A percentile compares a stretch with the other conserved stretches of the same genome.
Evolutionary conservation across 352 stramenopile genomes (phyloP).

Genomic region (Globisporangium parvum): DNA sequence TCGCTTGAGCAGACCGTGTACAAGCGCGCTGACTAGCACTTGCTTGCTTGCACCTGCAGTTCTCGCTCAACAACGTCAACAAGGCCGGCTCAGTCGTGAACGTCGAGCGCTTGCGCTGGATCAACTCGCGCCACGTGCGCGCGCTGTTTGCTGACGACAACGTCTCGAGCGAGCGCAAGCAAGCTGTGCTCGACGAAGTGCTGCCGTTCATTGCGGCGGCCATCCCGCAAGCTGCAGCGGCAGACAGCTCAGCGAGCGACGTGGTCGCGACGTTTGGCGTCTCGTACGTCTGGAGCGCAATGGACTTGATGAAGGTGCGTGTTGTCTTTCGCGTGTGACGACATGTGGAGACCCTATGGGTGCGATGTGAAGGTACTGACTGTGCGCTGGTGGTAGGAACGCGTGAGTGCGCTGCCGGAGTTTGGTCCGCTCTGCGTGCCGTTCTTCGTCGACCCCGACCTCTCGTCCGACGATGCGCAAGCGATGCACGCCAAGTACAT

Average conservation of each 20-base stretch:
- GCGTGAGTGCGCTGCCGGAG: conserved; percentile 69
- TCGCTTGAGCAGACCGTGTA: no score
- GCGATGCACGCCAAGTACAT: conserved; percentile 78
- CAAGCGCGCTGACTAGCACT: not conserved
- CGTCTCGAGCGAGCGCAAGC: conserved; percentile 31
- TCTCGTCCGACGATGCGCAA: conserved; percentile 37
- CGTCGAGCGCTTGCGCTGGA: conserved; percentile 80
- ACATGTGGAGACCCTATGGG: not conserved
- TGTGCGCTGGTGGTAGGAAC: conserved; percentile 33
- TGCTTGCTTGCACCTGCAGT: conserved; percentile 21
- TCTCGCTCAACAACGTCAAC: conserved; percentile 85
- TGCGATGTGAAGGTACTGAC: not conserved
- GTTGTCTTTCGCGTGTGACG: no score
- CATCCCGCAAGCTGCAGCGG: conserved; percentile 13
- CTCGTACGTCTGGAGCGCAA: conserved; percentile 67
- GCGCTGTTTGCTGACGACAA: conserved; percentile 56
- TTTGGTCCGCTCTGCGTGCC: conserved; percentile 71
- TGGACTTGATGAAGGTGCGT: conserved; percentile 81
- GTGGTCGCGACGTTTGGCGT: conserved; percentile 50
- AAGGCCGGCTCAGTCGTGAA: conserved; percentile 88
- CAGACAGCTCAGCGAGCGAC: conserved; percentile 10
- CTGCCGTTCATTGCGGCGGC: conserved; percentile 54
- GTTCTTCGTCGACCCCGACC: conserved; percentile 63
- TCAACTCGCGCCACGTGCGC: conserved; percentile 86
- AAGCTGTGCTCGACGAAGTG: conserved; percentile 47